Base-by-base conservation (phyloP, 495 filamentous ascomycete genomes). In the Wilcoxina mikolae region DNA sequence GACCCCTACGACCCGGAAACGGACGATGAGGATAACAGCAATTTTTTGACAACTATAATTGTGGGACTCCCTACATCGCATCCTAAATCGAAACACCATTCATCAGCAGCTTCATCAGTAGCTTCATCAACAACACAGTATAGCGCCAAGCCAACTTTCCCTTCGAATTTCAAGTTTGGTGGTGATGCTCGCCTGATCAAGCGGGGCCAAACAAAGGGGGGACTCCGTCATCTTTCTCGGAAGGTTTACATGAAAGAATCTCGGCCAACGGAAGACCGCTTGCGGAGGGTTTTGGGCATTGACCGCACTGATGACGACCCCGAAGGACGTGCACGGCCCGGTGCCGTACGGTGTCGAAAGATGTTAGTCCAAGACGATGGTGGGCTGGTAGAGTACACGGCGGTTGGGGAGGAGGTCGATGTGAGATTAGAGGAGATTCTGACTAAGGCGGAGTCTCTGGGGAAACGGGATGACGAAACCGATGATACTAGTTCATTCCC, bases 251-350 rank as follows among this genome's bases (percentile, higher is more conserved):
- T 65, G 3, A 45, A 55, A 24, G 62, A 65, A 47, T 60, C 49
- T 11, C 57, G 60, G 4, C 60, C 60, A 4, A 31, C 54, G 10
- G 22, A 9, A 3, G 33, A 25, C 3, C 51, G 57, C 1, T 49
- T 65, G 18, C 50, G 57, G 2, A 23, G 46, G 35, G 20, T 65
- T 1, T 33, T 57, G 10, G 62, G 62, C 7, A 65, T 65, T 20
- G 62, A 65, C 20, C 17, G 56, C 29, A 65, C 62, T 7, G 62
- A 65, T n/a, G 49, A 47, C 2, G 62, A 65, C 31, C 56, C 56
- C 9, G 23, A 42, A 4, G 53, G 50, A 0, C 3, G 20, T 0
- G 43, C 53, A 4, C 28, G 39, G 3, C 50, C 44, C 3, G 61
- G 61, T 0, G 38, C 28, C 3, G 48, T 64, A 3, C 39, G 12